These are phyloP conservation scores for Funneliformis mosseae DNA, from an alignment of 192 early-diverging fungal species.

Conservation along the genomic window DNA sequence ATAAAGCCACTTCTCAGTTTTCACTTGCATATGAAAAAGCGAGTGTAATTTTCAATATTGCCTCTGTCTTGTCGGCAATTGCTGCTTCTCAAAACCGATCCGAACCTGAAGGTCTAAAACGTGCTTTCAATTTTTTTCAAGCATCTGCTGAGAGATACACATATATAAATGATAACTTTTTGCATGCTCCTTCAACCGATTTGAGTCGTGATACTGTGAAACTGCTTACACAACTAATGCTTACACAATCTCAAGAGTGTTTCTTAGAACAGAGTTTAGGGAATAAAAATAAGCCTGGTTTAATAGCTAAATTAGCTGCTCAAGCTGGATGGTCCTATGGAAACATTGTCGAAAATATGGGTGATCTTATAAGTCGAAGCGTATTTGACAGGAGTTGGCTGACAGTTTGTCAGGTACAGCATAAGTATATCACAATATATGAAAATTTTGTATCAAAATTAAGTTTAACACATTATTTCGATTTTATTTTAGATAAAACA, in stretches of 20 bases:
- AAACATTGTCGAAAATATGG: slow-evolving; percentile 72
- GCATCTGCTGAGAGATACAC: slow-evolving; percentile 91
- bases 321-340: slow-evolving; percentile 78
- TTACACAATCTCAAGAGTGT: slow-evolving; percentile 95
- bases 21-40: slow-evolving; percentile 98
- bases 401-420: slow-evolving; percentile 69
- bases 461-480: not conserved
- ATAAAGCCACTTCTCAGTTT: slow-evolving; percentile 77
- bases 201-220: slow-evolving; percentile 89
- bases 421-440: not conserved
- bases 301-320: slow-evolving; percentile 90
- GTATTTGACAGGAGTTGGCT: slow-evolving; percentile 85
- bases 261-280: slow-evolving; percentile 82
- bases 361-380: slow-evolving; percentile 62
- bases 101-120: slow-evolving; percentile 74
- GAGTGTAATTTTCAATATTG: slow-evolving; percentile 93
- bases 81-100: slow-evolving; percentile 76
- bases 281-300: slow-evolving; percentile 85
- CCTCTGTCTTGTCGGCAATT: slow-evolving; percentile 74
- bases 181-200: slow-evolving; percentile 94
- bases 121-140: slow-evolving; percentile 90
- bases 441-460: not conserved
- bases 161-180: slow-evolving; percentile 98
- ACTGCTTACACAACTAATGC: slow-evolving; percentile 80
- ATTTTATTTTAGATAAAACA: slow-evolving; percentile 70